Conservation (phyloP, 2,329 filamentous ascomycete species). For the Ramularia endophylla region DNA sequence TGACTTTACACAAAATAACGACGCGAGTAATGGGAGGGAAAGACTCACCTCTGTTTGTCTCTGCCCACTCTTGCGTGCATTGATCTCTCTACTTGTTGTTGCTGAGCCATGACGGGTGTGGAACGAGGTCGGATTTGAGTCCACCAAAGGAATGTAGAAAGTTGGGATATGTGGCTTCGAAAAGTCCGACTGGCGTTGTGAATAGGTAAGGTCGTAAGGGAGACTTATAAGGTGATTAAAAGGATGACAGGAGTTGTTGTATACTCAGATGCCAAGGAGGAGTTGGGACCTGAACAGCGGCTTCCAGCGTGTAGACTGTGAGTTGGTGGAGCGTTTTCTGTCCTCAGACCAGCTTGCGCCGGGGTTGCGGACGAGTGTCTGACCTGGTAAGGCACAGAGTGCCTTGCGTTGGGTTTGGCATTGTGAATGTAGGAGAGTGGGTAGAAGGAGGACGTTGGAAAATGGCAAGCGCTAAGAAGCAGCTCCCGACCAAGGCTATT, state of each 20-base stretch:
- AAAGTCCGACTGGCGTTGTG: background rate
- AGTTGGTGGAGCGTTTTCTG: no score
- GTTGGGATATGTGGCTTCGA: no score
- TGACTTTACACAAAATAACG: slow-evolving; percentile 1
- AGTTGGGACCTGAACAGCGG: no score
- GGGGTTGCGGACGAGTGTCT: slow-evolving; percentile 42
- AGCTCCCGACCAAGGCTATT: no score
- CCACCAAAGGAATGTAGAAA: slow-evolving; percentile 15
- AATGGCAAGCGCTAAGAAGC: slow-evolving; percentile 1
- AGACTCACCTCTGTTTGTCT: slow-evolving; percentile 60
- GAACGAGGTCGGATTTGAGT: background rate
- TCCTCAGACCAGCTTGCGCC: slow-evolving; percentile 46
- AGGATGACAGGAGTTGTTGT: slow-evolving; percentile 1
- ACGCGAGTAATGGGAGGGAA: no score
- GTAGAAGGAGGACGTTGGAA: slow-evolving; percentile 9
- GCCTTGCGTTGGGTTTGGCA: slow-evolving; percentile 25
- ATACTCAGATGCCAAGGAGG: no score
- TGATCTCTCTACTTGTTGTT: slow-evolving; percentile 35
- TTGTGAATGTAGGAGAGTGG: slow-evolving; percentile 18
- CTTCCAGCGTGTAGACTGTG: no score
- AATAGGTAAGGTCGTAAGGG: slow-evolving; percentile 2
- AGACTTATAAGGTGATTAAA: slow-evolving; percentile 11
- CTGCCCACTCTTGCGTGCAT: slow-evolving; percentile 68
- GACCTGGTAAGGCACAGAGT: slow-evolving; percentile 36
- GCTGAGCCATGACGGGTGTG: slow-evolving; percentile 38